Evolutionary conservation across 805 yeast species (phyloP).

Genomic region (Saccharomycopsis selenospora): DNA sequence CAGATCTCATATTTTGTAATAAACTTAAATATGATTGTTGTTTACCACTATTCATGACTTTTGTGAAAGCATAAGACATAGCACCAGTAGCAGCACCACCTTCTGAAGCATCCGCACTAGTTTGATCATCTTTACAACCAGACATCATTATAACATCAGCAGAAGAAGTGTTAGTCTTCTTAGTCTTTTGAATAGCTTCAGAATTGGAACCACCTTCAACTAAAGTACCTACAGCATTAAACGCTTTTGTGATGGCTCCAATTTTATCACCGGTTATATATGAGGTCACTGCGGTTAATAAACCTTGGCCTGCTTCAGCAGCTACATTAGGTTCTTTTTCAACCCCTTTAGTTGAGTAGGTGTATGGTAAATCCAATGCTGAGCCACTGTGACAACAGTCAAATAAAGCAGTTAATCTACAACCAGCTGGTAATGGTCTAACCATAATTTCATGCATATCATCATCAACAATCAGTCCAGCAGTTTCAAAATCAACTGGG

Average conservation of each 20-base stretch:
- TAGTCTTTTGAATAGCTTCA: constrained; percentile 29
- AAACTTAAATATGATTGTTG: constrained; percentile 53
- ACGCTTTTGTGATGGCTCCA: constrained; percentile 23
- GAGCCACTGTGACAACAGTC: constrained; percentile 78
- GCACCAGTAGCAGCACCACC: constrained; percentile 67
- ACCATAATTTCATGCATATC: constrained; percentile 56
- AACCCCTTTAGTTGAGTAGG: constrained; percentile 66
- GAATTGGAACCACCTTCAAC: constrained; percentile 14
- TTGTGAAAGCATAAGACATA: constrained; percentile 62
- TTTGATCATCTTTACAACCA: constrained; percentile 65
- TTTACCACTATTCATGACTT: constrained; percentile 47
- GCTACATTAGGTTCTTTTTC: constrained; percentile 63
- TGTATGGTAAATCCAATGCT: constrained; percentile 60
- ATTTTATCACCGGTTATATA: constrained; percentile 46
- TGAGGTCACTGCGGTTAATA: constrained; percentile 44
- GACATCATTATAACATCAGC: constrained; percentile 62
- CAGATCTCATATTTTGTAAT: constrained; percentile 51
- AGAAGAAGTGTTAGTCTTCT: constrained; percentile 47
- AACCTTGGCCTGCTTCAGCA: constrained; percentile 59
- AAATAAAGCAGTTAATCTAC: constrained; percentile 60
- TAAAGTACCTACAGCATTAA: constrained; percentile 16
- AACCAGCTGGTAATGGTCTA: constrained; percentile 54
- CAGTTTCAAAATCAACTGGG: constrained; percentile 53
- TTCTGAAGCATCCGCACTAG: constrained; percentile 55
- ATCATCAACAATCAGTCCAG: constrained; percentile 64